phyloP scores from a whole-genome alignment of 148 eudicot genomes.

The Polygonum aviculare region DNA sequence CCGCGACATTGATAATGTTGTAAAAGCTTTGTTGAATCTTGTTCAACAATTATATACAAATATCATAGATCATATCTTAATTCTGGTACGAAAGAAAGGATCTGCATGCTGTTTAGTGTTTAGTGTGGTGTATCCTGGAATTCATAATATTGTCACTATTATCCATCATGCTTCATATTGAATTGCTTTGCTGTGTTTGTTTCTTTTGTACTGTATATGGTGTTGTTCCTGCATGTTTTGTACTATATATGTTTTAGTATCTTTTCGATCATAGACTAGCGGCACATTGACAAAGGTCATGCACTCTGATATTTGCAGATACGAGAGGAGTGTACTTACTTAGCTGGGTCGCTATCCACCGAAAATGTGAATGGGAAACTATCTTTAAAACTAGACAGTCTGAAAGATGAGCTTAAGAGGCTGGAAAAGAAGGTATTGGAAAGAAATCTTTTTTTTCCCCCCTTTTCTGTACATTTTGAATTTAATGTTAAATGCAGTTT shows the following conservation, averaged over 20 bases:
- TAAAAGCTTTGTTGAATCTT: neutral
- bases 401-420: slow-evolving; percentile 44
- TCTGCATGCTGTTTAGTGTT: neutral
- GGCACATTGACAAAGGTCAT: neutral
- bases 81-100: neutral
- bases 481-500: neutral
- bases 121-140: neutral
- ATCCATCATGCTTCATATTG: neutral
- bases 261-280: neutral
- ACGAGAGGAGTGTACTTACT: slow-evolving; percentile 50
- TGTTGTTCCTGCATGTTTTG: no score
- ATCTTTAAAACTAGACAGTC: slow-evolving; percentile 32
- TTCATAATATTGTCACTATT: neutral
- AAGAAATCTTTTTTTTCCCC: neutral
- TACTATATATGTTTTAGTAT: neutral
- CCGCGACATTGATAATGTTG: neutral
- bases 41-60: neutral
- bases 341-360: slow-evolving; percentile 40
- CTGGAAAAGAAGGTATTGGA: slow-evolving; percentile 45
- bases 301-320: slow-evolving; percentile 40
- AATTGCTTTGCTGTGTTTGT: neutral
- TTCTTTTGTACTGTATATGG: neutral
- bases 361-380: slow-evolving; percentile 39
- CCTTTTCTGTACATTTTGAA: neutral
- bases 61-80: neutral